Conservation (phyloP, 2,329 filamentous ascomycete genomes). For the Sphaceloma murrayae region DNA sequence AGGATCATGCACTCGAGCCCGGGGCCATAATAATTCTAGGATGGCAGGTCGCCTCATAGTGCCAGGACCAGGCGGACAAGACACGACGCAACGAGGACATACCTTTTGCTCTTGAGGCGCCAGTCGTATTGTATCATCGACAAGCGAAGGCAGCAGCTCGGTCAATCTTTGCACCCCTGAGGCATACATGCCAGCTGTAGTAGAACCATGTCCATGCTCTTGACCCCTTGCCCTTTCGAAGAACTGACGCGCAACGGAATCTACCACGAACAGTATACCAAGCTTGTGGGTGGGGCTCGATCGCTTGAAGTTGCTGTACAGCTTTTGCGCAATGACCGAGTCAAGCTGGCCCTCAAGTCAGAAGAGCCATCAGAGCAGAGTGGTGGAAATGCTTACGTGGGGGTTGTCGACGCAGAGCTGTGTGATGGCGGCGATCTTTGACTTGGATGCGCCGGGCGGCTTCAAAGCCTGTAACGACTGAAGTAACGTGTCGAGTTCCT, state of each 20-base stretch:
- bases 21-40: too few relatives aligned
- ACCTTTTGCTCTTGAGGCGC: conserved; percentile 95
- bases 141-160: conserved; percentile 82
- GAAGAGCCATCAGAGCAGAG: conserved; percentile 23
- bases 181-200: conserved; percentile 84
- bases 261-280: conserved; percentile 98
- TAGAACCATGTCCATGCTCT: conserved; percentile 61
- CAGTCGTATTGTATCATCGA: conserved; percentile 86
- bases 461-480: conserved; percentile 88
- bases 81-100: too few relatives aligned
- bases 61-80: conserved; percentile 23
- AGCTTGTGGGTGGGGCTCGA: conserved; percentile 91
- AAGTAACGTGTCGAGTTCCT: conserved; percentile 81
- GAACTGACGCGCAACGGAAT: conserved; percentile 98
- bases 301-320: conserved; percentile 96
- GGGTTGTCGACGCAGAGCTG: conserved; percentile 79
- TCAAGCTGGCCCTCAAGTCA: conserved; percentile 65
- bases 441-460: conserved; percentile 86
- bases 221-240: conserved; percentile 91
- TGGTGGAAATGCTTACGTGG: conserved; percentile 54
- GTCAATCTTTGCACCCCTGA: conserved; percentile 95
- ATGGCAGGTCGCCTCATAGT: too few relatives aligned
- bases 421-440: conserved; percentile 81
- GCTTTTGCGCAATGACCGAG: conserved; percentile 87
- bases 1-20: too few relatives aligned